phyloP scores from a whole-genome alignment of 306 rosid species.

The Quercus gilva region DNA sequence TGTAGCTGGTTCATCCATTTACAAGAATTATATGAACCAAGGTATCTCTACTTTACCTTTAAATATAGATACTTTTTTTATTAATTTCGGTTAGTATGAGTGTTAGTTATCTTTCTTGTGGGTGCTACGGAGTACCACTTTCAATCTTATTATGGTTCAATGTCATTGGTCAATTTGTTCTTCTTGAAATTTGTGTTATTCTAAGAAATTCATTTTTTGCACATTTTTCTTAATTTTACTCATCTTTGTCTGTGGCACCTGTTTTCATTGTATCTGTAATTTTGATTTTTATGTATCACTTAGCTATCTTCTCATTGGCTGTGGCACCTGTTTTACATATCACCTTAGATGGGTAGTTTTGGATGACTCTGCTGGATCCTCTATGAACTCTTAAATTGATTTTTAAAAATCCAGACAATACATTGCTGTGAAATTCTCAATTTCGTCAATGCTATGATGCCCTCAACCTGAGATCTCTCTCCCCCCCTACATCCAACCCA shows the following conservation, averaged over 20 bases:
- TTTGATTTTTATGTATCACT: neutral
- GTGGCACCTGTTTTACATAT: too few relatives aligned
- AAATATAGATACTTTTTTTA: neutral
- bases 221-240: neutral
- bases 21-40: constrained; percentile 36
- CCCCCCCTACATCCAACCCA: neutral
- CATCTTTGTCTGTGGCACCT: neutral
- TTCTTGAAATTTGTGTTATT: neutral
- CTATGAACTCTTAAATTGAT: neutral
- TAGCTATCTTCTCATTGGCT: neutral
- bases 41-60: constrained; percentile 37
- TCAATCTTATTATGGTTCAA: neutral
- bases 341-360: neutral
- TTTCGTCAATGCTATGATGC: neutral
- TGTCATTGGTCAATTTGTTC: neutral
- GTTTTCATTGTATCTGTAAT: neutral
- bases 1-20: constrained; percentile 19
- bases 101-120: constrained; percentile 2
- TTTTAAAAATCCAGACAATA: neutral
- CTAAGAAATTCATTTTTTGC: neutral
- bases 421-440: neutral
- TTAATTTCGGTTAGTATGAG: neutral
- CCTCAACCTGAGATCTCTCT: neutral
- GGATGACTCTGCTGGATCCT: neutral
- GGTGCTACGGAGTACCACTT: neutral